These are phyloP conservation scores for Trametopsis cervina DNA, from an alignment of 768 basidiomycete genomes.

Conservation along the genomic window DNA sequence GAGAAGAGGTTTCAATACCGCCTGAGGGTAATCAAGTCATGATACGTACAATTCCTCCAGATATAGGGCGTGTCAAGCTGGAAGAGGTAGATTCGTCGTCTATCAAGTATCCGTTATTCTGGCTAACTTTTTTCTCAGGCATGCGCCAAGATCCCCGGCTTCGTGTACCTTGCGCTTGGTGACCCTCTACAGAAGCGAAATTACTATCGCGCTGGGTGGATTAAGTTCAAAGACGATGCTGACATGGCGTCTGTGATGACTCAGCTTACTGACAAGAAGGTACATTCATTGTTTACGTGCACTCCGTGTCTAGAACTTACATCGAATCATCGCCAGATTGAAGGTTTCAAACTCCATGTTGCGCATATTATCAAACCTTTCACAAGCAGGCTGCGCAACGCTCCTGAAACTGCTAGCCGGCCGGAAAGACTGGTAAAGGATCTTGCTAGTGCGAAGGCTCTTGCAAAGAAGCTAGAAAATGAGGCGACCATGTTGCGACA, in stretches of 20 bases:
- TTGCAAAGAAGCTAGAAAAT: slow-evolving; percentile 71
- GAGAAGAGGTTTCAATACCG: slow-evolving; percentile 53
- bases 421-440: slow-evolving; percentile 81
- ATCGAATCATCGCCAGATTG: slow-evolving; percentile 58
- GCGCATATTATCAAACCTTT: slow-evolving; percentile 75
- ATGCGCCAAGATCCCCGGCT: slow-evolving; percentile 71
- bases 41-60: slow-evolving; percentile 92
- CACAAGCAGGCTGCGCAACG: slow-evolving; percentile 67
- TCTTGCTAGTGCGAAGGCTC: slow-evolving; percentile 62
- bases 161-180: slow-evolving; percentile 81
- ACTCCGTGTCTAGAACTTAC: background rate
- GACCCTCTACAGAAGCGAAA: slow-evolving; percentile 91
- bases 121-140: slow-evolving; percentile 39
- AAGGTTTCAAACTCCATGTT: slow-evolving; percentile 91
- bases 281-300: slow-evolving; percentile 23
- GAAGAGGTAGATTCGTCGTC: slow-evolving; percentile 63
- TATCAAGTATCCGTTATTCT: slow-evolving; percentile 8
- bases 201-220: slow-evolving; percentile 93
- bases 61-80: slow-evolving; percentile 82
- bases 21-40: slow-evolving; percentile 88
- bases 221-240: slow-evolving; percentile 77
- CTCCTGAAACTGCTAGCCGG: slow-evolving; percentile 76
- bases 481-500: slow-evolving; percentile 52
- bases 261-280: slow-evolving; percentile 82
- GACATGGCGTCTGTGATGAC: slow-evolving; percentile 71